Evolutionary conservation across 2,329 filamentous ascomycete genomes (phyloP), one percentile per base, ranked within the genome.

Genomic region (Nemania serpens): DNA sequence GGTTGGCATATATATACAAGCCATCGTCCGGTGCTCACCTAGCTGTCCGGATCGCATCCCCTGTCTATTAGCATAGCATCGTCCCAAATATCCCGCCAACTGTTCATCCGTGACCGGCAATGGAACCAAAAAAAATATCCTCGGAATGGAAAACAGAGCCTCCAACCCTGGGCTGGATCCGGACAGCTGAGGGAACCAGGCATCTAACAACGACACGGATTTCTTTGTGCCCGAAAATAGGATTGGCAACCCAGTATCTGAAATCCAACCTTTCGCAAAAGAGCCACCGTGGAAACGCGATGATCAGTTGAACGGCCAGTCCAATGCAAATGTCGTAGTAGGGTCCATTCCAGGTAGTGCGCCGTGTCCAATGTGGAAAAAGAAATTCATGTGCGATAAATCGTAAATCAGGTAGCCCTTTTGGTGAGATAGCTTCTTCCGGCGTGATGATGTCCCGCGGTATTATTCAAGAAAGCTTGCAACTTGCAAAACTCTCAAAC

Each of bases 1-100:
- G 72, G 70, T 76, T 79, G 76, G 76, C 74, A 76, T 66, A 82
- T 81, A 79, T 82, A 82, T 80, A 83, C 77, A 78, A 77, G 77
- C 75, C 73, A 63, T 61, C 58, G 56, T 72, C 70, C 74, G 74
- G 71, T 69, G 78, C 81, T 82, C 76, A 82, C 81, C 81, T 80
- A 77, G 80, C 80, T 83, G 80, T 81, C 81, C 79, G 73, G 79
- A 78, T 73, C 70, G 73, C 70, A 71, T 73, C 75, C 75, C 69
- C 70, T 73, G 68, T 73, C 69, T 73, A 71, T 73, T 71, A 72
- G 73, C 70, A 39, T 59, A 70, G 68, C 63, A 66, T 66, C 65
- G 61, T 71, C 71, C 68, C 61, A 64, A 68, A 61, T 65, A 64
- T 68, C 68, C 72, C 70, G 68, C 69, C 69, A 65, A 65, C 66